Evolutionary conservation across 148 eudicot species (phyloP), one percentile per base, ranked within the genome.

Genomic region (Camellia lanceoleosa): DNA sequence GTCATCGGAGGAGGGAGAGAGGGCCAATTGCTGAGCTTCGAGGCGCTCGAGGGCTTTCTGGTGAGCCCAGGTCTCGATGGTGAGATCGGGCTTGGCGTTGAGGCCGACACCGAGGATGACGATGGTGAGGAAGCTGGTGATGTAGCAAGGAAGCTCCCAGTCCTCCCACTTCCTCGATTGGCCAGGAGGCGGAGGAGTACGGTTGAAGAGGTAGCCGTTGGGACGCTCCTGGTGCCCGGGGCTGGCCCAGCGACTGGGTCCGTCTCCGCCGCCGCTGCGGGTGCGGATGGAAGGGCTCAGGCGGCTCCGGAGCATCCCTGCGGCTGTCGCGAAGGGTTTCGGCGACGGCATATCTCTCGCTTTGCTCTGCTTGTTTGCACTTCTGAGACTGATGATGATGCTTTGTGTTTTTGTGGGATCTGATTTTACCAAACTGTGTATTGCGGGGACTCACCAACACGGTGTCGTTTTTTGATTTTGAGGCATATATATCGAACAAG

Each of bases 21-120:
- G 84, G 14, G 43, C 82, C 68, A 83, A 38, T 51, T 81, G 76
- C 71, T 89, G 78, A 2, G 91, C 88, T 78, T 87, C 85, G 74
- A 93, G 94, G 38, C 95, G 93, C 44, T 96, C 91, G 1, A 96
- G 93, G 82, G 99, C 99, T 72, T 94, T 89, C 79, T 87, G 91
- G 62, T 96, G 99, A 59, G 99, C 99, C 99, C 99, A 96, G 10
- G 99, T 91, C 88, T 96, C 99, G 56, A 96, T 79, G 15, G 99
- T 91, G 49, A 96, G 90, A 89, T 96, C 99, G 65, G 99, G 99
- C 84, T 96, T 93, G 55, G 98, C 97, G 61, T 73, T 87, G 67
- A 96, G 97, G 0, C 99, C 99, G 1, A 95, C 99, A 11, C 99
- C 98, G 5, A 96, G 95, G 85, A 93, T 96, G 78, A 93, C 92